phyloP scores from a whole-genome alignment of 1,284 basidiomycete species.

The Exobasidium cylindrosporum region DNA sequence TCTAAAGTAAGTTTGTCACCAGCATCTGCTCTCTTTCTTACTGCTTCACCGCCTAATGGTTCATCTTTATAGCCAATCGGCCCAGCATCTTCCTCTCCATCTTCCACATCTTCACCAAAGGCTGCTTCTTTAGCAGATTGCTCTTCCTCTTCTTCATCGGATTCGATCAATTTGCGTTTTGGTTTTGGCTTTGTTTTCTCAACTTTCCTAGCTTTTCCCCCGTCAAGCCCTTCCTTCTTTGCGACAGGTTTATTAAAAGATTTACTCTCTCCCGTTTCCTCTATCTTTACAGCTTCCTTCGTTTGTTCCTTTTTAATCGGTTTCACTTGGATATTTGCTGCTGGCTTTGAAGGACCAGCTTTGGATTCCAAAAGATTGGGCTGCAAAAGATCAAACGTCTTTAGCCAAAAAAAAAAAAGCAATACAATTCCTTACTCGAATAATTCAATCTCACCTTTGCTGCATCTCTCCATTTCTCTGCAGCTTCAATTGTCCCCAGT shows the following conservation, averaged over 20 bases:
- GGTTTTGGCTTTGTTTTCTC: conserved; percentile 1
- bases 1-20: background rate
- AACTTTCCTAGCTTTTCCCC: background rate
- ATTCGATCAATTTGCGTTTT: conserved; percentile 12
- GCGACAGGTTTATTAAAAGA: background rate
- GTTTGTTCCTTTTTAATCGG: no score
- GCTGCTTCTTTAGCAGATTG: conserved; percentile 15
- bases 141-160: conserved; percentile 17
- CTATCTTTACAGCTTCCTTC: no score
- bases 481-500: conserved; percentile 26
- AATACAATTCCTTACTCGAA: no score
- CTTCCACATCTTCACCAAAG: conserved; percentile 21
- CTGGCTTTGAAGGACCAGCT: background rate
- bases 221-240: background rate
- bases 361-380: background rate
- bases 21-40: conserved; percentile 13
- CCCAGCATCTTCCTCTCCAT: conserved; percentile 24
- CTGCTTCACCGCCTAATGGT: conserved; percentile 1
- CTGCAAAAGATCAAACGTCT: no score
- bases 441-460: background rate
- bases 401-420: no score
- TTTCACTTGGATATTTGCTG: no score
- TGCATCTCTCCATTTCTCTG: background rate
- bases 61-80: conserved; percentile 15
- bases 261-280: conserved; percentile 2